Base-by-base conservation (phyloP, 2,329 filamentous ascomycete genomes). In the Penicillium thymicola region DNA sequence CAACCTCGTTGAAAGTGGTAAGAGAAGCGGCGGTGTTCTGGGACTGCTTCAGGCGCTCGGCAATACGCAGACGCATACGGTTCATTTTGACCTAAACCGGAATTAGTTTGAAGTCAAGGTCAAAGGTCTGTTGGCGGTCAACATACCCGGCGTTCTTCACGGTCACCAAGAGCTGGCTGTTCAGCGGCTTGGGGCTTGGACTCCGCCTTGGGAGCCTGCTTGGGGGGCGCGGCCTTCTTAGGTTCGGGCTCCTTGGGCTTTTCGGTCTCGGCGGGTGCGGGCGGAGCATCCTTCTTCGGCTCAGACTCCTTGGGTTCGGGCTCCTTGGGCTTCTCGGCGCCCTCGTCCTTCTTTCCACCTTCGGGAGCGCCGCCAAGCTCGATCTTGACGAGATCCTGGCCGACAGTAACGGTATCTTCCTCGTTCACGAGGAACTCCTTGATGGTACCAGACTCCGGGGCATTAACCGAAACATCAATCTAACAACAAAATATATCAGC, bases 1-100 rank as follows among this genome's bases (percentile, higher is more conserved):
- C 94, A 59, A 99, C 94, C 78, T 97, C 93, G 76, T 99, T 97
- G 84, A 99, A 99, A 27, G 94, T 99, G 46, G 94, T 97, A 51
- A 99, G 82, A 4, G 94, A 96, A 43, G 94, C 94, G 49, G 94
- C 93, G 2, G 94, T 97, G 80, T 99, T 99, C 75, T 99, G 94
- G 21, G 94, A 97, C 76, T 99, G 94, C 85, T 99, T 99, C 64
- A 99, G 85, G 67, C 94, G 92, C 81, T 99, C 94, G 49, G 94
- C 91, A 67, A 97, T 99, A 60, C 94, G 88, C 59, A 97, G 85
- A 64, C 94, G 92, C 94, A 99, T 99, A 64, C 94, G 91, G 82
- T 97, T 97, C 94, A 99, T 99, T 84, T 99, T 99, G 70, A 97
- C 91, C 90, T 94, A 67, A 54, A 61, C 51, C n/a, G 37, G 18